Evolutionary conservation across 129 eudicot genomes (phyloP), one percentile per base, ranked within the genome.

Genomic region (Escallonia herrerae): DNA sequence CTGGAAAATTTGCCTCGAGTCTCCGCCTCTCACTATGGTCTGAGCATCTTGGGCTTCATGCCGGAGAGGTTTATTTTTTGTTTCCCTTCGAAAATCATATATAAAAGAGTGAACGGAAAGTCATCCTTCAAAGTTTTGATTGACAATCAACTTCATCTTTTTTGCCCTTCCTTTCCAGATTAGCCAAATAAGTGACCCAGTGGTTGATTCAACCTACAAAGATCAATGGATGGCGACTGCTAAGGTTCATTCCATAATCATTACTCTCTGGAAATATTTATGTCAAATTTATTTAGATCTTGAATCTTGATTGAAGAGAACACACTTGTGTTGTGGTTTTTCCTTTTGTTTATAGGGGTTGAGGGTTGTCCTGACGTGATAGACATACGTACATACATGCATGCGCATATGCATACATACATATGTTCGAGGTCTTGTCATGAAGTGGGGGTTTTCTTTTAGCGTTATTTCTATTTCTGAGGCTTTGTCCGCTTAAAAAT

Each of bases 211-310:
- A 67, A 93, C 99, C 56, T 93, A 93, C 75, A 93, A 93, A 76
- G 96, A 89, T 74, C 78, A 82, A 73, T 93, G 99, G 99, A 93
- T 89, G 95, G 95, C 87, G 60, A 83, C 95, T 65, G 99, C 99
- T 51, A 82, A 80, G 99, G 99, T 89, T 45, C 42, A 55, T 58
- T 9, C 49, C 4, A n/a, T 33, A 15, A n/a, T 15, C 55, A 39
- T 8, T 56, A 14, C 5, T 66, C 39, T 45, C 3, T 15, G 56
- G 8, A 15, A 22, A 22, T 22, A 22, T 1, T 22, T 22, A 22
- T 1, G 33, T 22, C 1, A 22, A 22, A 22, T 0, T 22, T 22
- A 22, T 22, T 22, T 22, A 22, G 33, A 22, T 22, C 33, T 22
- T 22, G 33, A 22, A 22, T 22, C 33, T 22, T 22, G 33, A 22